Conservation (phyloP, 345 rosid genomes). For the Hypericum perforatum region DNA sequence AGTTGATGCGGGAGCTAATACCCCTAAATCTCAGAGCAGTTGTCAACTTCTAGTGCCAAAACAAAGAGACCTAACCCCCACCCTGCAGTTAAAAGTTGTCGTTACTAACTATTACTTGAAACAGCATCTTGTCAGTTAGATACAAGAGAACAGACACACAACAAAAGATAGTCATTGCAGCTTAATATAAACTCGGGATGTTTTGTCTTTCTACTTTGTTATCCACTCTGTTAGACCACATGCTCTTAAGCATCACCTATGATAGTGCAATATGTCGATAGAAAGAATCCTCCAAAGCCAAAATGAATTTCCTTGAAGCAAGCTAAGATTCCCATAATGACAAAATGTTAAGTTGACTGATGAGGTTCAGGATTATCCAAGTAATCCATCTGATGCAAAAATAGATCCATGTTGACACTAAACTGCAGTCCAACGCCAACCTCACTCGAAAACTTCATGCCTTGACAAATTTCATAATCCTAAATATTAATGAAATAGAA, state of each 20-base stretch:
- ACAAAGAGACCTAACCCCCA: conserved; percentile 33
- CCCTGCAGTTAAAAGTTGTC: conserved; percentile 40
- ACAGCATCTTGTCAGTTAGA: conserved; percentile 21
- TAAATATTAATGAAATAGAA: too few relatives aligned
- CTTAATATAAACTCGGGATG: conserved; percentile 11
- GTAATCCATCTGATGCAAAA: too few relatives aligned
- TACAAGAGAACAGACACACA: conserved; percentile 16
- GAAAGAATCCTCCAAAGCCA: too few relatives aligned
- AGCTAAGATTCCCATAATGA: too few relatives aligned
- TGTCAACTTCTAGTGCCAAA: conserved; percentile 42
- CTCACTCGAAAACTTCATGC: too few relatives aligned
- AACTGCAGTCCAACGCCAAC: too few relatives aligned
- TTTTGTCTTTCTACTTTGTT: conserved; percentile 4
- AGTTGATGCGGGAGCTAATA: conserved; percentile 30
- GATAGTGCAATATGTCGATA: too few relatives aligned
- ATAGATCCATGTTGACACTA: too few relatives aligned
- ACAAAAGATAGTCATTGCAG: conserved; percentile 2
- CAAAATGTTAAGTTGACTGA: too few relatives aligned
- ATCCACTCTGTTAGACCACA: conserved; percentile 14
- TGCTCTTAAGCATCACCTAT: not conserved
- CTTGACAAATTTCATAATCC: too few relatives aligned
- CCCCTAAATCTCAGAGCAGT: conserved; percentile 41
- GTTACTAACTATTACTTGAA: conserved; percentile 22
- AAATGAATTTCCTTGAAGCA: too few relatives aligned
- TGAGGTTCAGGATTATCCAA: too few relatives aligned